Percentiles rank a stretch among this genome's conserved stretches.
phyloP scores from a whole-genome alignment of 768 basidiomycete genomes.

The Xerocomus spinulosus region DNA sequence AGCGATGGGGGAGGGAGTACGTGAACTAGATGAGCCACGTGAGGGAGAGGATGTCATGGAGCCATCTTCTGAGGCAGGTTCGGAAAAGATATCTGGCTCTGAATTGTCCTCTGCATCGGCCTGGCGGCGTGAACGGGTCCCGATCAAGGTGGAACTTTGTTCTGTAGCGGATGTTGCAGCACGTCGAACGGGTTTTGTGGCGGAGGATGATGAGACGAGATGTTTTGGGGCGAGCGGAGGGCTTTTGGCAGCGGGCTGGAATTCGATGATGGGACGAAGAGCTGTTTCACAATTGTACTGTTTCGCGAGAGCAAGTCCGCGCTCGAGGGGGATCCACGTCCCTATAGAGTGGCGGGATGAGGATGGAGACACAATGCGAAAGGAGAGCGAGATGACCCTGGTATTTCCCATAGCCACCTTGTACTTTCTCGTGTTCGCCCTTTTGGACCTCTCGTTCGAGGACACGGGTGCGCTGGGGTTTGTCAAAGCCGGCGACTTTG shows the following conservation, averaged over 20 bases:
- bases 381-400: constrained; percentile 64
- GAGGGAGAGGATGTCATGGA: constrained; percentile 89
- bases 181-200: constrained; percentile 30
- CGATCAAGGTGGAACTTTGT: constrained; percentile 24
- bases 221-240: constrained; percentile 97
- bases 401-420: constrained; percentile 99
- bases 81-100: constrained; percentile 60
- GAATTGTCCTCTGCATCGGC: constrained; percentile 50
- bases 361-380: background rate
- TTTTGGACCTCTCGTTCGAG: constrained; percentile 98
- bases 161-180: constrained; percentile 15
- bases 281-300: constrained; percentile 90
- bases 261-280: constrained; percentile 92
- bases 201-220: constrained; percentile 64
- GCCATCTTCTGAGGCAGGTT: constrained; percentile 77
- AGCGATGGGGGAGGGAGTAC: constrained; percentile 85
- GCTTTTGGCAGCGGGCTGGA: constrained; percentile 82
- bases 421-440: constrained; percentile 98
- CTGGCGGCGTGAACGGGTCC: constrained; percentile 58
- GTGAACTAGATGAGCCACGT: constrained; percentile 81
- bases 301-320: constrained; percentile 78
- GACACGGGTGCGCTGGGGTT: constrained; percentile 95
- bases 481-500: constrained; percentile 99
- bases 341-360: constrained; percentile 45
- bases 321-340: constrained; percentile 96